These are phyloP conservation scores for Podila verticillata DNA, from an alignment of 192 early-diverging fungal species.

Conservation along the genomic window DNA sequence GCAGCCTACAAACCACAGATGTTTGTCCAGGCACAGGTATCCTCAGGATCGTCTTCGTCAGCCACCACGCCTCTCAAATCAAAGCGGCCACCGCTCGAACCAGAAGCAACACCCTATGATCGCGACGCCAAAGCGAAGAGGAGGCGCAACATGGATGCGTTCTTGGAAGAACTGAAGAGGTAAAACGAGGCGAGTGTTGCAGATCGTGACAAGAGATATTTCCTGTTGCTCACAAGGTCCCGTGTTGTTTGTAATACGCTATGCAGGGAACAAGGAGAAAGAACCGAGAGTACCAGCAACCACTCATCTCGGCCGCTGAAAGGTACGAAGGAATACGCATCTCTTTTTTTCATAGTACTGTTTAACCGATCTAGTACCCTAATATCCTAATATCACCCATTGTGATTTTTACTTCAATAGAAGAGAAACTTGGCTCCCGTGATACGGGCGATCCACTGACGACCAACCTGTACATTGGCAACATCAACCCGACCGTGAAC, in stretches of 20 bases:
- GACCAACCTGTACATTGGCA: slow-evolving; percentile 89
- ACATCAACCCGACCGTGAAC: slow-evolving; percentile 76
- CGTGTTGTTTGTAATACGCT: neutral
- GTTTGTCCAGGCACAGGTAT: slow-evolving; percentile 22
- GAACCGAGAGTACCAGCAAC: slow-evolving; percentile 56
- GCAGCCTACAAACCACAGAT: slow-evolving; percentile 48
- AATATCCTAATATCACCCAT: no score
- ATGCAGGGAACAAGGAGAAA: slow-evolving; percentile 71
- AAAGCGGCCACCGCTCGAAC: slow-evolving; percentile 46
- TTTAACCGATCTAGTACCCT: neutral
- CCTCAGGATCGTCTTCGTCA: slow-evolving; percentile 1
- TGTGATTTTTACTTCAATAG: neutral
- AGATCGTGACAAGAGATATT: no score
- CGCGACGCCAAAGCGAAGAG: slow-evolving; percentile 60
- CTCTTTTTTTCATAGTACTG: neutral
- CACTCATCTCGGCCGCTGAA: slow-evolving; percentile 50
- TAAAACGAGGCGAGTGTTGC: slow-evolving; percentile 1
- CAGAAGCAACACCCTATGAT: slow-evolving; percentile 39
- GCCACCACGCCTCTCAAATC: neutral
- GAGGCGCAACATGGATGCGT: slow-evolving; percentile 86
- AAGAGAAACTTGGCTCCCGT: slow-evolving; percentile 61
- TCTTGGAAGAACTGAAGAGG: slow-evolving; percentile 86
- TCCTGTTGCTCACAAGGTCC: neutral
- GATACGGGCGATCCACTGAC: slow-evolving; percentile 78
- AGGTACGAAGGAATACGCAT: slow-evolving; percentile 14